Evolutionary conservation across 257 asterid species (phyloP).

Genomic region (Coffea canephora): DNA sequence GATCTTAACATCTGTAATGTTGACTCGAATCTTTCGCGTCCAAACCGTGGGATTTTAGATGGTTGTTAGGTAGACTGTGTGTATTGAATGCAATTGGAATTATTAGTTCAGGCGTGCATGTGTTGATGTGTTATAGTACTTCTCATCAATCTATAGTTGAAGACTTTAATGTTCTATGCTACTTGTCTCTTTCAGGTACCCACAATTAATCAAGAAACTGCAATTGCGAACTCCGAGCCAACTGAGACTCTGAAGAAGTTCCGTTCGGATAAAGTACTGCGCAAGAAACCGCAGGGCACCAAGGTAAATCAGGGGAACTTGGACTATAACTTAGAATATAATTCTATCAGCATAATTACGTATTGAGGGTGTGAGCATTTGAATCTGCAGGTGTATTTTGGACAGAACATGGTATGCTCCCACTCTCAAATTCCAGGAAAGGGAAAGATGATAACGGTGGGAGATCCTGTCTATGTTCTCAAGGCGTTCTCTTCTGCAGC

Average conservation of each 20-base stretch:
- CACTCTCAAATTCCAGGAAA: slow-evolving; percentile 25
- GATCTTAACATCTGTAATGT: not conserved
- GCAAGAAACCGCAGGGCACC: slow-evolving; percentile 38
- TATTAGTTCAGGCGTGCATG: too few species aligned
- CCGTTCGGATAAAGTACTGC: slow-evolving; percentile 52
- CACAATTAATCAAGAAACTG: slow-evolving; percentile 45
- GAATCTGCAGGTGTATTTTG: slow-evolving; percentile 47
- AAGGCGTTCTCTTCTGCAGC: slow-evolving; percentile 31
- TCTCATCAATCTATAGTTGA: not conserved
- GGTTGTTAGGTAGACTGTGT: not conserved
- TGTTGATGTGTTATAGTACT: not conserved
- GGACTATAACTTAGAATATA: not conserved
- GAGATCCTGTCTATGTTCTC: slow-evolving; percentile 39
- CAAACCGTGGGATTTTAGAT: not conserved
- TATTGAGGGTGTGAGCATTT: not conserved
- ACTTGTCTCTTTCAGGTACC: slow-evolving; percentile 38
- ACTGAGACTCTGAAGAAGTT: slow-evolving; percentile 40
- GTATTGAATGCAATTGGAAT: not conserved
- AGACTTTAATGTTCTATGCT: not conserved
- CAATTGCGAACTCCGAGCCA: slow-evolving; percentile 27
- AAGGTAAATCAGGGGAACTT: not conserved
- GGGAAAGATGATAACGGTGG: slow-evolving; percentile 32
- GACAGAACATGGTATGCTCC: slow-evolving; percentile 50
- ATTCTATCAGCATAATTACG: not conserved
- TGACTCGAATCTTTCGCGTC: not conserved